These are phyloP conservation scores for Penicillium longicatenatum DNA, from an alignment of 495 filamentous ascomycete species.

Conservation along the genomic window DNA sequence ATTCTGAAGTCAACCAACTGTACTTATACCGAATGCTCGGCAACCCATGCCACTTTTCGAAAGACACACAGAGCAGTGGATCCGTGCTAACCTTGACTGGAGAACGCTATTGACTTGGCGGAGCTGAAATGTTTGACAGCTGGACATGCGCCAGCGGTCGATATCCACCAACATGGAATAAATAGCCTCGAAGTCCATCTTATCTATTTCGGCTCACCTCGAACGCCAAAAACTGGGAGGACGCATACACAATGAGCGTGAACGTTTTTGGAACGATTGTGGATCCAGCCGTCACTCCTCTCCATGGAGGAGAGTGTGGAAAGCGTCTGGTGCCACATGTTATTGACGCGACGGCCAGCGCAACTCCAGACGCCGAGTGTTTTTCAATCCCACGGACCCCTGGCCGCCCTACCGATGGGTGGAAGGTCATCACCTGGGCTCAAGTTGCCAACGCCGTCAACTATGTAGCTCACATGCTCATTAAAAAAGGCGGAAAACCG, in stretches of 20 bases:
- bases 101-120: too few relatives aligned
- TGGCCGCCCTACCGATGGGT: conserved; percentile 24
- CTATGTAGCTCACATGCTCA: conserved; percentile 40
- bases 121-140: too few relatives aligned
- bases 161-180: too few relatives aligned
- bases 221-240: too few relatives aligned
- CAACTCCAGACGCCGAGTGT: conserved; percentile 17
- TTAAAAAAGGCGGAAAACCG: conserved; percentile 28
- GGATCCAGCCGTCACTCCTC: background rate
- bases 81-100: too few relatives aligned
- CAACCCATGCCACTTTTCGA: too few relatives aligned
- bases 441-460: conserved; percentile 41
- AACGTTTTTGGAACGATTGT: background rate
- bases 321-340: conserved; percentile 21
- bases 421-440: conserved; percentile 26
- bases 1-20: too few relatives aligned
- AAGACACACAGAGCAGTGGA: too few relatives aligned
- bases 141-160: too few relatives aligned
- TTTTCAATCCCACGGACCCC: conserved; percentile 13
- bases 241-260: background rate
- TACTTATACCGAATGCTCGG: too few relatives aligned
- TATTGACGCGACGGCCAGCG: conserved; percentile 19
- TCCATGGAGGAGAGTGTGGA: conserved; percentile 16
- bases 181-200: too few relatives aligned
- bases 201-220: too few relatives aligned